A percentile compares a stretch with the other conserved stretches of the same genome.
Conservation (phyloP, 495 filamentous ascomycete species). For the Glarea lozoyensis region DNA sequence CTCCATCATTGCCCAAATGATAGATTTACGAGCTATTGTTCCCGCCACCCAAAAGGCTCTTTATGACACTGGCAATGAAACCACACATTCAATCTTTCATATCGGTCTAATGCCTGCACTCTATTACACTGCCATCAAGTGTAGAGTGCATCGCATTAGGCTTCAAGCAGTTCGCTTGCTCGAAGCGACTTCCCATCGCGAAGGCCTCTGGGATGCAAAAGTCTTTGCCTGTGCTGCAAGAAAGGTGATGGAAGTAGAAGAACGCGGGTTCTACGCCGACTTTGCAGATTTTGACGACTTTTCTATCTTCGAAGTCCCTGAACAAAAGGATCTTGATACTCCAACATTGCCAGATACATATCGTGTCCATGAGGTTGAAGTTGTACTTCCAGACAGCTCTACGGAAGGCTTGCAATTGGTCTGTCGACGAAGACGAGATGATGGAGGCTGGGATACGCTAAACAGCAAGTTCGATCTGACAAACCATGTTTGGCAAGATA, state of each 20-base stretch:
- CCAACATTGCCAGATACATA: slow-evolving; percentile 2
- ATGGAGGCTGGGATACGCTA: too few relatives aligned
- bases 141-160: slow-evolving; percentile 7
- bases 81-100: slow-evolving; percentile 4
- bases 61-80: not conserved
- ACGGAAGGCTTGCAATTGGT: too few relatives aligned
- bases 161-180: slow-evolving; percentile 11
- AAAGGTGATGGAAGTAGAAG: slow-evolving; percentile 13
- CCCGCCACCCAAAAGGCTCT: not conserved
- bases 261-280: slow-evolving; percentile 4
- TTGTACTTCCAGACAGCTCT: slow-evolving; percentile 14
- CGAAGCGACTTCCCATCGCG: slow-evolving; percentile 24
- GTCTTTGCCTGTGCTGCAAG: not conserved
- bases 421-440: too few relatives aligned
- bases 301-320: not conserved
- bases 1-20: slow-evolving; percentile 24
- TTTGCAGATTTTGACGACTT: not conserved
- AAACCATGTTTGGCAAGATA: too few relatives aligned
- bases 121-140: slow-evolving; percentile 12
- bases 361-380: slow-evolving; percentile 6
- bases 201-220: slow-evolving; percentile 32
- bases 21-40: slow-evolving; percentile 22
- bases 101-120: slow-evolving; percentile 14
- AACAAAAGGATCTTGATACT: not conserved
- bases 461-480: too few relatives aligned